Conservation (phyloP, 257 asterid genomes). For the Mitragyna speciosa region DNA sequence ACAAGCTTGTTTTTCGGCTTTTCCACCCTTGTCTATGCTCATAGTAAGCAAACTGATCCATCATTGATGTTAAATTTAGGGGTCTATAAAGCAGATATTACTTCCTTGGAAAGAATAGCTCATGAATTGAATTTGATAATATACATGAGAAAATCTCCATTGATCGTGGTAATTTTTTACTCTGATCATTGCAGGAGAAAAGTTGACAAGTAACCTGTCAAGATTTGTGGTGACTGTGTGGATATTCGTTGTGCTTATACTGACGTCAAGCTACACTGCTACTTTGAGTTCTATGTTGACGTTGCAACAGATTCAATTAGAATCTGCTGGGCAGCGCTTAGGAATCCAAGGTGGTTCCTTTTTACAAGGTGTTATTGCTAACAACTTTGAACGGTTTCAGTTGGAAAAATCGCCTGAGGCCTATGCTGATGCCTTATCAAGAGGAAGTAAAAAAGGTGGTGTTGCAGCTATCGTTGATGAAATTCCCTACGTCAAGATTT, state of each 20-base stretch:
- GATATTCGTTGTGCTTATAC: constrained; percentile 47
- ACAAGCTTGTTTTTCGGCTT: constrained; percentile 29
- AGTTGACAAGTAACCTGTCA: constrained; percentile 37
- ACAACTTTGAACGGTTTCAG: constrained; percentile 23
- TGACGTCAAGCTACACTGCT: constrained; percentile 50
- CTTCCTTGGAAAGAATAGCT: neutral
- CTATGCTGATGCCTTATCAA: constrained; percentile 30
- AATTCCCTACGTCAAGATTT: constrained; percentile 37
- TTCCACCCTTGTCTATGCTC: constrained; percentile 36
- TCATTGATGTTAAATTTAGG: too few relatives aligned
- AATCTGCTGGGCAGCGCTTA: constrained; percentile 24
- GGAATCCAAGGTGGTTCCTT: constrained; percentile 29
- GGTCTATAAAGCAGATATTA: too few relatives aligned
- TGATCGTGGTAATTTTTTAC: neutral
- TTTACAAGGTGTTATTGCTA: neutral
- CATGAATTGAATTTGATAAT: too few relatives aligned
- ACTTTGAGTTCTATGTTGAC: constrained; percentile 51
- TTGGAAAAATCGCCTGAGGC: neutral
- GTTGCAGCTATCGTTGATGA: constrained; percentile 46
- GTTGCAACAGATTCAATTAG: constrained; percentile 29
- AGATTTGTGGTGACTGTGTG: constrained; percentile 43
- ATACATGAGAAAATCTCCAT: neutral
- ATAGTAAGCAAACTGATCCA: constrained; percentile 22
- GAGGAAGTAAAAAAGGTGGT: constrained; percentile 41
- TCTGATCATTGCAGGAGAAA: constrained; percentile 38